Evolutionary conservation across 306 rosid genomes (phyloP).

Genomic region (Albizia julibrissin): DNA sequence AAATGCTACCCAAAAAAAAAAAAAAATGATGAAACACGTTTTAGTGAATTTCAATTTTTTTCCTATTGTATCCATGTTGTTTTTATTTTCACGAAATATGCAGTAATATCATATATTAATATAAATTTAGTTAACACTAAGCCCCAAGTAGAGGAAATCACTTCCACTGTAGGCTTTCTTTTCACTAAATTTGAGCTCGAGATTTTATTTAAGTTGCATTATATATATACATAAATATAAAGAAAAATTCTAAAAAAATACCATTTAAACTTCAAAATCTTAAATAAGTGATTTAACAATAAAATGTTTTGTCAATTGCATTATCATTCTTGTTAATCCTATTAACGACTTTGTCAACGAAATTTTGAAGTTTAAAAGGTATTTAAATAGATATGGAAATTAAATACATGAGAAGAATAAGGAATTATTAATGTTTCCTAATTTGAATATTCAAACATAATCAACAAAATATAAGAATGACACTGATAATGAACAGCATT

Average conservation of each 20-base stretch:
- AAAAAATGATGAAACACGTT: background rate
- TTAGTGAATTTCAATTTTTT: background rate
- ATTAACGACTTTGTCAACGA: no score
- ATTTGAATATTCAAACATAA: background rate
- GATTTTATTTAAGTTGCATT: background rate
- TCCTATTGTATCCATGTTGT: background rate
- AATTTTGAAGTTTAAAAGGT: no score
- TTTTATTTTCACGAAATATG: background rate
- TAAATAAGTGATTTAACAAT: no score
- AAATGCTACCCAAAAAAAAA: background rate
- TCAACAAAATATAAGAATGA: background rate
- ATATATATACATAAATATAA: no score
- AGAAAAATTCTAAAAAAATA: no score
- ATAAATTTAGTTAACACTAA: background rate
- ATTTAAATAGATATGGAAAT: background rate
- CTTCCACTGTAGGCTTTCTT: background rate
- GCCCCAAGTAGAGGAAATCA: background rate
- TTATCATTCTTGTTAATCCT: no score
- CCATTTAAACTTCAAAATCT: no score
- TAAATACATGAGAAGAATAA: background rate
- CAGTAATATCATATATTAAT: background rate
- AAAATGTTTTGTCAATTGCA: no score
- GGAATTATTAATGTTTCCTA: background rate
- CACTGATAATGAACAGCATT: background rate
- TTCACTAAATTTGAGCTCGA: background rate